phyloP scores from a whole-genome alignment of 1,284 basidiomycete genomes.

The Grifola frondosa region DNA sequence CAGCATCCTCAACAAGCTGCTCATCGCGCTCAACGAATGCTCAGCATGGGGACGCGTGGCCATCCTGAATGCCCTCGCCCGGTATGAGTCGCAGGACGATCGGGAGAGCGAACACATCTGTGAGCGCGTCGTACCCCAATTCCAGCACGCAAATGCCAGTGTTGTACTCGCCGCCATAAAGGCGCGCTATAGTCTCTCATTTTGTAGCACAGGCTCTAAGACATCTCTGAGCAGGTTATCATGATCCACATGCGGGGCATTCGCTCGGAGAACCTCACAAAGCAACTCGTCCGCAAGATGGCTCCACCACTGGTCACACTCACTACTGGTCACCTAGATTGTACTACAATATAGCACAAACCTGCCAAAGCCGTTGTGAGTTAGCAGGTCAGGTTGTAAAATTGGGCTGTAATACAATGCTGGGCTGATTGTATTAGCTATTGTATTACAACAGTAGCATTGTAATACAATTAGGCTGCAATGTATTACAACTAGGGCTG shows the following conservation, averaged over 20 bases:
- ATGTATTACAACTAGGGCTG: too few species aligned
- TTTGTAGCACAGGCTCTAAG: background rate
- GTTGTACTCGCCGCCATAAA: constrained; percentile 96
- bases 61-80: constrained; percentile 82
- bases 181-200: constrained; percentile 35
- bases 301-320: constrained; percentile 93
- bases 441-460: too few species aligned
- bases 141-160: constrained; percentile 95
- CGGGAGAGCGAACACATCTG: constrained; percentile 99
- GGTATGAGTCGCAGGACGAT: constrained; percentile 82
- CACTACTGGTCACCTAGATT: too few species aligned
- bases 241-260: constrained; percentile 95
- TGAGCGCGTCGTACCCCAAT: constrained; percentile 96
- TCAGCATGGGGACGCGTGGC: constrained; percentile 99
- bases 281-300: constrained; percentile 93
- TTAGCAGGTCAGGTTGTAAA: too few species aligned
- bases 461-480: too few species aligned
- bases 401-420: too few species aligned
- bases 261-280: constrained; percentile 81
- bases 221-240: constrained; percentile 63
- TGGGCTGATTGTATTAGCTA: too few species aligned
- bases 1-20: constrained; percentile 81
- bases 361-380: too few species aligned
- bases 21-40: constrained; percentile 96
- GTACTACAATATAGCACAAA: too few species aligned